Base-by-base conservation (phyloP, 495 filamentous ascomycete species). In the Penicillium manginii region DNA sequence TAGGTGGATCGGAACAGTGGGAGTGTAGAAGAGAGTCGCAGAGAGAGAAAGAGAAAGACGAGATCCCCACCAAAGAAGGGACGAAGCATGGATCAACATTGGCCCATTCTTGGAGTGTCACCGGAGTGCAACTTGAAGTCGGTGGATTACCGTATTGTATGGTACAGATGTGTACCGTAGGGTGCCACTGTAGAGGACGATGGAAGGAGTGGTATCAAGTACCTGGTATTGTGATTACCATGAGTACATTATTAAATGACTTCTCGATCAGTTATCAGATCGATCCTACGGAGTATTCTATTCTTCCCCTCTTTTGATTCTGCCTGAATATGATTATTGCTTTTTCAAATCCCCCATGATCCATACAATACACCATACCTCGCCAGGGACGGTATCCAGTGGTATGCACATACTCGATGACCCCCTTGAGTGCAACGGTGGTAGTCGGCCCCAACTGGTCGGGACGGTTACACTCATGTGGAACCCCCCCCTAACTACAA, bases 341-440 rank as follows among this genome's bases (percentile, higher is more conserved):
- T 29, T 29, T 29, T 29, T 29, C 11, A n/a, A n/a, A n/a, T n/a
- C n/a, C n/a, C n/a, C n/a, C n/a, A n/a, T n/a, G n/a, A n/a, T n/a
- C n/a, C n/a, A n/a, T n/a, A n/a, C n/a, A n/a, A n/a, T n/a, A n/a
- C n/a, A n/a, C n/a, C n/a, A n/a, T n/a, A n/a, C n/a, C n/a, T n/a
- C n/a, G n/a, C n/a, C n/a, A n/a, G n/a, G n/a, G n/a, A n/a, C n/a
- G n/a, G n/a, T n/a, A n/a, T n/a, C n/a, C n/a, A n/a, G 60, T 62
- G 68, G 71, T 64, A 73, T 70, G 71, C 47, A 8, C 26, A 29
- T 29, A 29, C 26, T 29, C 26, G 50, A 70, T 70, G 62, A 58
- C 64, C 69, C 61, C 61, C 57, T 63, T 72, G 69, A 61, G 71
- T 77, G 74, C 73, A 75, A 77, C 74, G 74, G 74, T 77, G 73